Base-by-base conservation (phyloP, 768 basidiomycete genomes). In the Lanmaoa pseudosensibilis region DNA sequence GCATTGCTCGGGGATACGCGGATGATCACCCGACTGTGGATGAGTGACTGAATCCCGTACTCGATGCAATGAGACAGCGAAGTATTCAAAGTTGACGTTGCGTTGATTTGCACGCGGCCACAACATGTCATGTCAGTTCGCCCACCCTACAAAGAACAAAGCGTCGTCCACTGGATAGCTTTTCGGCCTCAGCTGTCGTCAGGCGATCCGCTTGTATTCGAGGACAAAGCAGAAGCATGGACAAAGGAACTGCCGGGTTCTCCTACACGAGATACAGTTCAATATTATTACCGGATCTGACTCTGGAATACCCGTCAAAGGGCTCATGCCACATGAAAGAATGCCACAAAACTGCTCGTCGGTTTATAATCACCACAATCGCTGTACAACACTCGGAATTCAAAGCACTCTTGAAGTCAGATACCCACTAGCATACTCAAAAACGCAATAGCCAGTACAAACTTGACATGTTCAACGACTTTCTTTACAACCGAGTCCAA, bases 1-100 rank as follows among this genome's bases (percentile, higher is more conserved):
- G 96, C 6, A 88, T 96, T 45, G 94, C 96, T 38, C 81, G 88
- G 58, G 92, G 90, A 11, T 98, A 98, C 69, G 80, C 80, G 46
- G 87, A 90, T 46, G 75, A 78, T 56, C 73, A 68, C 50, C 51
- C 44, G 27, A 25, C 23, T 0, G 10, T 6, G 9, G 30, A 56
- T 18, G 60, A 52, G 27, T 25, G 5, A 25, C 25, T 25, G 25
- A 25, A 25, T 12, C 39, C 12, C 34, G 19, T 46, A 13, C 27
- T 38, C 41, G 52, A 53, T 25, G 23, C n/a, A 16, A 46, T 30
- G 23, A 13, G 7, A 23, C 5, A 41, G 15, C 16, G 9, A 23
- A 11, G 16, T 32, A 2, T 46, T 39, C 37, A 33, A 27, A n/a
- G n/a, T 32, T 41, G 39, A 30, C n/a, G 4, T 23, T 30, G 38